Evolutionary conservation across 768 basidiomycete genomes (phyloP).

Genomic region (Mycena rosella): DNA sequence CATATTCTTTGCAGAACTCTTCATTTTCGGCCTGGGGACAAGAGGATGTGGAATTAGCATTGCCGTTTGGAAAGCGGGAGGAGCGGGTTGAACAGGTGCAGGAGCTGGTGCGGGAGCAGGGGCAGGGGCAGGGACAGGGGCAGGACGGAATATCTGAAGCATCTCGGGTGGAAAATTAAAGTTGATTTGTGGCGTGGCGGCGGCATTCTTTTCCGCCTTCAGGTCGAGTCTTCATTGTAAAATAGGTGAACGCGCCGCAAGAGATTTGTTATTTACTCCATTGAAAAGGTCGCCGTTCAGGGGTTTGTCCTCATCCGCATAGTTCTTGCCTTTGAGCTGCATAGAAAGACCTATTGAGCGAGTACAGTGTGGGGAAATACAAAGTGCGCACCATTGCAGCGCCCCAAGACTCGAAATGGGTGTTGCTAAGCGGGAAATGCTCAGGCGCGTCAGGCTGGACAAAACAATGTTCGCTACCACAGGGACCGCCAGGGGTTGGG

Average conservation of each 20-base stretch:
- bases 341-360: neutral
- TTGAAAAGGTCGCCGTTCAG: neutral
- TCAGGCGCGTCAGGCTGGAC: neutral
- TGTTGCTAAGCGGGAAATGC: neutral
- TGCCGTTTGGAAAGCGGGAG: too few species aligned
- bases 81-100: neutral
- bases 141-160: neutral
- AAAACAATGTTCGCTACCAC: neutral
- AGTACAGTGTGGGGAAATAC: too few species aligned
- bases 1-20: neutral
- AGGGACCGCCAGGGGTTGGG: too few species aligned
- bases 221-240: too few species aligned
- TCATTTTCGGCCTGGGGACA: neutral
- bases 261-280: neutral
- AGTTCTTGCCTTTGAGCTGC: neutral
- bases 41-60: neutral
- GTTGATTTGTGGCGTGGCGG: too few species aligned
- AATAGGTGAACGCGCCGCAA: too few species aligned
- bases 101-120: neutral
- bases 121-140: too few species aligned
- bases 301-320: neutral
- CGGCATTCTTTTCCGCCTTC: too few species aligned
- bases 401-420: neutral
- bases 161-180: too few species aligned
- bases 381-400: neutral